Evolutionary conservation across 495 filamentous ascomycete genomes (phyloP), one percentile per base, ranked within the genome.

Genomic region (Podospora comata): DNA sequence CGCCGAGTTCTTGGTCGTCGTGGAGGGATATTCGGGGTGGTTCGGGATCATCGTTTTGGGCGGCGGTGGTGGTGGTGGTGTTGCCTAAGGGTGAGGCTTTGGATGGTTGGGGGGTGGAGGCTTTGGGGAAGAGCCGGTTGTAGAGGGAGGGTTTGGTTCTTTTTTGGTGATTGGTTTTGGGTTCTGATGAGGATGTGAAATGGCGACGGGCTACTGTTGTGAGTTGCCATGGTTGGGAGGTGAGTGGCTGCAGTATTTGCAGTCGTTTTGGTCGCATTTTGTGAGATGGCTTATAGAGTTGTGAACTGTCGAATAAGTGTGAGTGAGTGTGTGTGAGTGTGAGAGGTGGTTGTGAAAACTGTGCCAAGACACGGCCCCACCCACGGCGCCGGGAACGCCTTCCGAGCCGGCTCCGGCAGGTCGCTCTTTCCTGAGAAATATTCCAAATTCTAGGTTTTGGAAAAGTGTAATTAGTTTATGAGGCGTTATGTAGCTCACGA

Each of bases 1-100:
- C 55, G 55, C 55, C n/a, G 5, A 58, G 55, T 58, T 58, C 55
- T 58, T 58, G n/a, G 55, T 58, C 55, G n/a, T 58, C 23, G 7
- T 58, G n/a, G 55, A 58, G 55, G 55, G 55, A 58, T 19, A 58
- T 19, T 19, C 55, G 55, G 1, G 55, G 55, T 2, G 55, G 55
- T 20, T 58, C 55, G 23, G 6, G n/a, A 19, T 58, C n/a, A 19
- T 58, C 55, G 55, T 58, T 48, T 11, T 11, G 15, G 7, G 39
- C 13, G 15, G 2, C 13, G 39, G 6, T 48, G 39, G 39, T 2
- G 39, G 9, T 48, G 39, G 39, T 48, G 39, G 39, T 56, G 4
- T 56, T 58, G 23, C 23, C 23, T 58, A n/a, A 58, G 13, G 6
- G 18, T 7, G 16, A 11, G n/a, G 55, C n/a, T 19, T 58, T 58